Percentiles rank a stretch among this genome's conserved stretches.
Evolutionary conservation across 108 stramenopile genomes (phyloP).

Genomic region (Cyclotella kingstonii): DNA sequence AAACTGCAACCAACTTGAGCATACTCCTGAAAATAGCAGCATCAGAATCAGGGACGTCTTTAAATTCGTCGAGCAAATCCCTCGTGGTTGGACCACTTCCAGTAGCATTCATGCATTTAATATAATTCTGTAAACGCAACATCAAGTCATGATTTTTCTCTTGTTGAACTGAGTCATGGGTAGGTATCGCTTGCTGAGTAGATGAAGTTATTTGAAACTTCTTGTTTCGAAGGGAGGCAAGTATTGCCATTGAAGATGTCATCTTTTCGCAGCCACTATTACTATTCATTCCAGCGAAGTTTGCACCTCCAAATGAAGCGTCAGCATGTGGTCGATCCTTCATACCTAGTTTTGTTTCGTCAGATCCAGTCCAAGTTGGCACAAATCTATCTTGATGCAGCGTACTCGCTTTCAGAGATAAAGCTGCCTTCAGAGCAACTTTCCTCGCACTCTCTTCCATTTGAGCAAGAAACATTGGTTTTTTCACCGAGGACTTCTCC

Average conservation of each 20-base stretch:
- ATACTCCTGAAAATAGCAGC: constrained; percentile 65
- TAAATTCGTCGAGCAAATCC: constrained; percentile 66
- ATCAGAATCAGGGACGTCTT: constrained; percentile 55
- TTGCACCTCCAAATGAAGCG: constrained; percentile 22
- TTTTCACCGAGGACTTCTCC: constrained; percentile 35
- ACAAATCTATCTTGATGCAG: constrained; percentile 32
- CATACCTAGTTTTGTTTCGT: constrained; percentile 29
- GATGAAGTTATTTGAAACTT: constrained; percentile 43
- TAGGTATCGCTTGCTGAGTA: constrained; percentile 5
- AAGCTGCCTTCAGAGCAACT: constrained; percentile 61
- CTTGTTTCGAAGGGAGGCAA: constrained; percentile 57
- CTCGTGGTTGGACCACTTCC: constrained; percentile 59
- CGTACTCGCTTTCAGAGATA: constrained; percentile 55
- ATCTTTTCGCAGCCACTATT: not conserved
- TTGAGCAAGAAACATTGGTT: constrained; percentile 49
- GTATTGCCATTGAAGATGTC: constrained; percentile 46
- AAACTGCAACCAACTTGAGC: constrained; percentile 62
- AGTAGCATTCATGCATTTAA: constrained; percentile 25
- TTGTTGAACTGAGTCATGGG: constrained; percentile 4
- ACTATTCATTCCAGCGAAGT: constrained; percentile 4
- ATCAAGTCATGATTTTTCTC: constrained; percentile 52
- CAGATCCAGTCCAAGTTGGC: constrained; percentile 70
- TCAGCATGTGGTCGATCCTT: constrained; percentile 7
- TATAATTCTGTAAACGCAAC: constrained; percentile 49
- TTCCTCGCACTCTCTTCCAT: constrained; percentile 79